phyloP scores from a whole-genome alignment of 495 filamentous ascomycete genomes.

The Pseudotulostoma volvatum region DNA sequence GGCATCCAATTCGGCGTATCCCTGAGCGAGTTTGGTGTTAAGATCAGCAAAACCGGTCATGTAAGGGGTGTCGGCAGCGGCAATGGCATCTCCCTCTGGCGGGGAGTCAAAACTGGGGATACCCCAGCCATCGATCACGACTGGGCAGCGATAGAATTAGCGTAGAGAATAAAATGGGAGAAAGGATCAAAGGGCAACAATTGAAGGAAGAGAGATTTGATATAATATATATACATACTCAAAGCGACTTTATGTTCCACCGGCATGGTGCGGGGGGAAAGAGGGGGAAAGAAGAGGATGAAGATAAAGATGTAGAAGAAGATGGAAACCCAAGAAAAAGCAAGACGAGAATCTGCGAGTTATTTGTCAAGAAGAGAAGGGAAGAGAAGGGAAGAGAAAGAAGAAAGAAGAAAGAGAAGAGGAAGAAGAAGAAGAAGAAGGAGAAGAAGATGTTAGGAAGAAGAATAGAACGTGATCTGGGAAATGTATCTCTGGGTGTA shows the following conservation, averaged over 20 bases:
- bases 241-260: constrained; percentile 87
- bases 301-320: too few species aligned
- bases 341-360: constrained; percentile 6
- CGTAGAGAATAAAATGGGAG: background rate
- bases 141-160: constrained; percentile 25
- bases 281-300: constrained; percentile 11
- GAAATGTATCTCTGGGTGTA: too few species aligned
- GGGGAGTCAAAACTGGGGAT: constrained; percentile 62
- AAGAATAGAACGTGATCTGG: too few species aligned
- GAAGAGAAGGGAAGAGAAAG: constrained; percentile 9
- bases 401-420: constrained; percentile 8
- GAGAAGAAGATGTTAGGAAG: constrained; percentile 6
- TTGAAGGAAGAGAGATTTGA: constrained; percentile 1
- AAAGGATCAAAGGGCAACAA: constrained; percentile 5
- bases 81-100: constrained; percentile 83
- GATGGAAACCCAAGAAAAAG: too few species aligned
- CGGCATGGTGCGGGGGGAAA: constrained; percentile 62
- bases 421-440: constrained; percentile 10
- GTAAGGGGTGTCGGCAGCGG: constrained; percentile 74
- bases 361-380: constrained; percentile 6
- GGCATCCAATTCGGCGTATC: constrained; percentile 79
- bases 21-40: constrained; percentile 50
- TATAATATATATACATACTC: too few species aligned
- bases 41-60: constrained; percentile 61
- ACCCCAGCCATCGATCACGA: constrained; percentile 99